phyloP scores from a whole-genome alignment of 768 basidiomycete genomes.

The Mycena sanguinolenta region DNA sequence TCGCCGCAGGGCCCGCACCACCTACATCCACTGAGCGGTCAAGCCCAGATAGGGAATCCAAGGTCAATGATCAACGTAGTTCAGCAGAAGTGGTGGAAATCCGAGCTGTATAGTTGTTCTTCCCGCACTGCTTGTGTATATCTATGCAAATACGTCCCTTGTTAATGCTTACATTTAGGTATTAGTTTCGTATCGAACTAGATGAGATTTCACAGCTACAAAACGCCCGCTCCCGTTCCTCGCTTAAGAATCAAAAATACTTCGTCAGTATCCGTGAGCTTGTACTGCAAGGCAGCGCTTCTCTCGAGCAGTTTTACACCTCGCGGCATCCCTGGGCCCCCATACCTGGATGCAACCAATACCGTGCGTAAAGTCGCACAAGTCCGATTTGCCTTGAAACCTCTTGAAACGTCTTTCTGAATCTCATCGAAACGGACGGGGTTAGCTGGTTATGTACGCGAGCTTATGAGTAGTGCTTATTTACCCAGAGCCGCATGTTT shows the following conservation, averaged over 20 bases:
- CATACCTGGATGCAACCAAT: slow-evolving; percentile 58
- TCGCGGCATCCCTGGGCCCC: slow-evolving; percentile 57
- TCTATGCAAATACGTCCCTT: too few species aligned
- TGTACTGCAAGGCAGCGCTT: slow-evolving; percentile 75
- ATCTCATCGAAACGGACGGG: too few species aligned
- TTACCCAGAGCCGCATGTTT: too few species aligned
- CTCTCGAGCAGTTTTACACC: slow-evolving; percentile 62
- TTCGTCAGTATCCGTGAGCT: slow-evolving; percentile 73
- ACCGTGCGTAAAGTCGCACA: background rate
- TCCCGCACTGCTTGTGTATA: too few species aligned
- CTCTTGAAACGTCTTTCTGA: too few species aligned
- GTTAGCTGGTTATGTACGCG: too few species aligned
- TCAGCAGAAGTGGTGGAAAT: background rate
- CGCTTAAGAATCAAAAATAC: slow-evolving; percentile 82
- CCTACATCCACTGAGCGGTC: background rate
- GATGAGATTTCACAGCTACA: background rate
- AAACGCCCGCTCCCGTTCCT: slow-evolving; percentile 75
- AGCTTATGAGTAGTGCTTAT: too few species aligned
- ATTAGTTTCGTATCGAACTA: too few species aligned
- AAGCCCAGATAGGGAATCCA: background rate
- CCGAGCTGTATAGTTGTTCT: background rate
- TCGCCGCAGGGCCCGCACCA: slow-evolving; percentile 26
- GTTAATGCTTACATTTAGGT: too few species aligned
- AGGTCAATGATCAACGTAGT: background rate
- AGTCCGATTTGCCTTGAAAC: too few species aligned